Conservation (phyloP, 495 filamentous ascomycete species). For the Melanomma pulvis-pyrius region DNA sequence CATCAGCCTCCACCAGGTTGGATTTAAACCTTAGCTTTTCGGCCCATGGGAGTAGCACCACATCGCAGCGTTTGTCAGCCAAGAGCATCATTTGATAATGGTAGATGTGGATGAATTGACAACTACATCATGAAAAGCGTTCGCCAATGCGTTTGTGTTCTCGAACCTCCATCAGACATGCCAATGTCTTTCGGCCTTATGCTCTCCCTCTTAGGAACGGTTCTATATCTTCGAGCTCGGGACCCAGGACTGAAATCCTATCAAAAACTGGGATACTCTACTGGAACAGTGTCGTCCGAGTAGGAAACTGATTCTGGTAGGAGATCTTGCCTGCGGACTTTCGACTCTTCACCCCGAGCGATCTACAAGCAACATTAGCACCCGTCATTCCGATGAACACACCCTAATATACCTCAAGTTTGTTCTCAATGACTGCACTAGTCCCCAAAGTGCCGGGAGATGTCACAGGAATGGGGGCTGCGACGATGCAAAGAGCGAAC, state of each 20-base stretch:
- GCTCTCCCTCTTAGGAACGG: too few species aligned
- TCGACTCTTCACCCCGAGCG: too few species aligned
- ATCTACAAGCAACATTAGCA: not conserved
- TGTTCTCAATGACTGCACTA: not conserved
- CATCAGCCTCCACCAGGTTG: constrained; percentile 10
- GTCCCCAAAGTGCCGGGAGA: not conserved
- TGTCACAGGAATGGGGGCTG: not conserved
- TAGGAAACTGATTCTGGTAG: not conserved
- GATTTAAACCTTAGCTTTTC: not conserved
- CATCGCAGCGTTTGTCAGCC: not conserved
- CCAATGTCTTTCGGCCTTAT: too few species aligned
- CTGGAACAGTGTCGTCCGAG: not conserved
- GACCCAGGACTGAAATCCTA: too few species aligned
- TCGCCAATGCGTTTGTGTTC: too few species aligned
- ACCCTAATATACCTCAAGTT: not conserved
- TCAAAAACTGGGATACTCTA: too few species aligned
- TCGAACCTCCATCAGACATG: too few species aligned
- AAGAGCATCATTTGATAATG: not conserved
- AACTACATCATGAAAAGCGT: too few species aligned
- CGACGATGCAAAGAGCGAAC: not conserved
- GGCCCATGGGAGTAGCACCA: not conserved
- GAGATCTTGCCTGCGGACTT: not conserved
- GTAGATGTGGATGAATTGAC: too few species aligned
- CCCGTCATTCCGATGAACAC: not conserved
- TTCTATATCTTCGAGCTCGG: not conserved